Conservation (phyloP, 768 basidiomycete genomes). For the Suillus placidus region DNA sequence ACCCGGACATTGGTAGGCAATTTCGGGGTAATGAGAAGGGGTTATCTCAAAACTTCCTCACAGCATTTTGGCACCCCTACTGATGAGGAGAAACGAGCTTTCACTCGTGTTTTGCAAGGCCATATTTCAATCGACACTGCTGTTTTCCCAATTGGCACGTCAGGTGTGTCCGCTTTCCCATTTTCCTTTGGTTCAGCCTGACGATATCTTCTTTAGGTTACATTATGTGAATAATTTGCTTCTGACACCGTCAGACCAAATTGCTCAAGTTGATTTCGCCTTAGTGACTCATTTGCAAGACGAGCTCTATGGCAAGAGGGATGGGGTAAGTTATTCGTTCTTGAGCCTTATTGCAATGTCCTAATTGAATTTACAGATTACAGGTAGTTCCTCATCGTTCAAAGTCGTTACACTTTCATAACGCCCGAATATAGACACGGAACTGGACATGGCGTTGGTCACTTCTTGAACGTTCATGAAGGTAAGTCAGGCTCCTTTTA, state of each 20-base stretch:
- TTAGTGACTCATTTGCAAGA: slow-evolving; percentile 81
- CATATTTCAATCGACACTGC: slow-evolving; percentile 88
- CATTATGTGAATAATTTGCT: slow-evolving; percentile 45
- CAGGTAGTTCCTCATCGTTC: slow-evolving; percentile 39
- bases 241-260: neutral
- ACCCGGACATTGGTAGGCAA: slow-evolving; percentile 80
- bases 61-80: slow-evolving; percentile 90
- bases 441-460: slow-evolving; percentile 94
- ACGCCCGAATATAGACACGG: slow-evolving; percentile 60
- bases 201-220: slow-evolving; percentile 43
- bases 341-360: slow-evolving; percentile 6
- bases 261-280: slow-evolving; percentile 7
- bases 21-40: neutral
- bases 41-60: slow-evolving; percentile 1
- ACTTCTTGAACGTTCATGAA: slow-evolving; percentile 95
- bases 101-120: slow-evolving; percentile 90
- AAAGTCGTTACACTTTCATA: neutral
- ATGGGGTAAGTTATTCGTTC: slow-evolving; percentile 53
- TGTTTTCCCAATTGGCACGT: slow-evolving; percentile 80
- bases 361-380: slow-evolving; percentile 46
- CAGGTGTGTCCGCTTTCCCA: slow-evolving; percentile 47
- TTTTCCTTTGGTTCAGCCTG: neutral
- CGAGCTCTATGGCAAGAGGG: slow-evolving; percentile 85
- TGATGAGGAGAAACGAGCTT: slow-evolving; percentile 80
- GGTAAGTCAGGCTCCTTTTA: slow-evolving; percentile 26